Evolutionary conservation across 1,284 basidiomycete species (phyloP).

Genomic region (Ustilago crameri): DNA sequence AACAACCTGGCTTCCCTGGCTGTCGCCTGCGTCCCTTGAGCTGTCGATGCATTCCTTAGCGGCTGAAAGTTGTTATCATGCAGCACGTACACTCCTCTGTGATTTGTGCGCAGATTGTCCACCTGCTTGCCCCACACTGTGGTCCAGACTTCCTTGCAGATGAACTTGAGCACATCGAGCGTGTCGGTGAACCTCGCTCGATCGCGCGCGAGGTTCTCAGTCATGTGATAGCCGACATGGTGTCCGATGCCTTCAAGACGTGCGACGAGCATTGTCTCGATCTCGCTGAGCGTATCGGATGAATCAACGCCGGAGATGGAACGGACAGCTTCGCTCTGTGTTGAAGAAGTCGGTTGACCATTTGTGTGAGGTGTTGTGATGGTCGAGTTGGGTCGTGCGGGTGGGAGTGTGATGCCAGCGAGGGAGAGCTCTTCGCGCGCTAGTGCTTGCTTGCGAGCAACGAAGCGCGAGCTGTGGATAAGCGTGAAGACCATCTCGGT

Average conservation of each 20-base stretch:
- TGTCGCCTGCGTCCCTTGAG: slow-evolving; percentile 79
- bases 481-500: slow-evolving; percentile 74
- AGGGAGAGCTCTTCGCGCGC: slow-evolving; percentile 69
- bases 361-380: slow-evolving; percentile 2
- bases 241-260: slow-evolving; percentile 84
- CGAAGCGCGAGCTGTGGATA: slow-evolving; percentile 50
- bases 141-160: slow-evolving; percentile 94
- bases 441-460: slow-evolving; percentile 70
- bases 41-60: slow-evolving; percentile 80
- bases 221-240: slow-evolving; percentile 85
- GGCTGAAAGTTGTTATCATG: slow-evolving; percentile 91
- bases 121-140: slow-evolving; percentile 91
- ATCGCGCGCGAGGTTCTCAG: slow-evolving; percentile 82
- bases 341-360: background rate
- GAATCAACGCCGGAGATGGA: slow-evolving; percentile 50
- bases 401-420: slow-evolving; percentile 30
- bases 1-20: slow-evolving; percentile 66
- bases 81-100: slow-evolving; percentile 90
- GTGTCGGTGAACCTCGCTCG: slow-evolving; percentile 81
- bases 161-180: slow-evolving; percentile 90
- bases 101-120: slow-evolving; percentile 93
- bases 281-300: slow-evolving; percentile 65
- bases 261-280: slow-evolving; percentile 77
- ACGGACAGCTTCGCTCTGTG: slow-evolving; percentile 21
- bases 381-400: slow-evolving; percentile 1